Percentiles rank a stretch among this genome's conserved stretches.
These are phyloP conservation scores for Colletotrichum caudatum DNA, from an alignment of 2,329 filamentous ascomycete species.

Conservation along the genomic window DNA sequence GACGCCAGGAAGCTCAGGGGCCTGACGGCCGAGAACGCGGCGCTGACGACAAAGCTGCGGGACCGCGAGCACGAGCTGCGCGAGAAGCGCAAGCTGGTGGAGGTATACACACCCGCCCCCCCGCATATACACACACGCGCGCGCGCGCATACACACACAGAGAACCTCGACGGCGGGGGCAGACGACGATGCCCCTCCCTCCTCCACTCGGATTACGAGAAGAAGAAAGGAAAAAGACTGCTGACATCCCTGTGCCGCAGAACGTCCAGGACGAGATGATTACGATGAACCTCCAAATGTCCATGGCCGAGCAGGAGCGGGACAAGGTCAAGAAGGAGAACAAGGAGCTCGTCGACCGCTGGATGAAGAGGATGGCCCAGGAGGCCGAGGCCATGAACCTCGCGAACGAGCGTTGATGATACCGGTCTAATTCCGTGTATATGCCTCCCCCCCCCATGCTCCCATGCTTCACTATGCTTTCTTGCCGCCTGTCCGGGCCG, in stretches of 20 bases:
- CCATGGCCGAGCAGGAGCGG: constrained; percentile 82
- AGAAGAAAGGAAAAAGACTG: neutral
- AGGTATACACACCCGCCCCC: constrained; percentile 58
- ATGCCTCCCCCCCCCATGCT: no score
- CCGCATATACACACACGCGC: no score
- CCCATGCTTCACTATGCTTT: neutral
- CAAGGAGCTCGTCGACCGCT: constrained; percentile 87
- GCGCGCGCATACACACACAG: no score
- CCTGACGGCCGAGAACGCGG: constrained; percentile 71
- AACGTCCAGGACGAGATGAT: constrained; percentile 95
- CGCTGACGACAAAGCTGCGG: constrained; percentile 74
- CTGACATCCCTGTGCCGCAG: constrained; percentile 51
- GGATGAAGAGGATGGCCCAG: constrained; percentile 88
- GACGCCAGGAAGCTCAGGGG: constrained; percentile 72
- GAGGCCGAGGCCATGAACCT: constrained; percentile 91
- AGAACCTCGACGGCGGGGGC: neutral
- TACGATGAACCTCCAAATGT: constrained; percentile 86
- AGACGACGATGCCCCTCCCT: neutral
- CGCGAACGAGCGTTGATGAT: constrained; percentile 61
- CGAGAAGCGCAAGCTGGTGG: constrained; percentile 85
- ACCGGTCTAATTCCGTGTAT: constrained; percentile 25
- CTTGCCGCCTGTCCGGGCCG: constrained; percentile 13
- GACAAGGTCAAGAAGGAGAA: constrained; percentile 85
- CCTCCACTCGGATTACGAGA: neutral
- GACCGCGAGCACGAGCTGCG: constrained; percentile 88